Percentiles rank a stretch among this genome's conserved stretches.
Conservation (phyloP, 495 filamentous ascomycete genomes). For the Xylaria bambusicola region DNA sequence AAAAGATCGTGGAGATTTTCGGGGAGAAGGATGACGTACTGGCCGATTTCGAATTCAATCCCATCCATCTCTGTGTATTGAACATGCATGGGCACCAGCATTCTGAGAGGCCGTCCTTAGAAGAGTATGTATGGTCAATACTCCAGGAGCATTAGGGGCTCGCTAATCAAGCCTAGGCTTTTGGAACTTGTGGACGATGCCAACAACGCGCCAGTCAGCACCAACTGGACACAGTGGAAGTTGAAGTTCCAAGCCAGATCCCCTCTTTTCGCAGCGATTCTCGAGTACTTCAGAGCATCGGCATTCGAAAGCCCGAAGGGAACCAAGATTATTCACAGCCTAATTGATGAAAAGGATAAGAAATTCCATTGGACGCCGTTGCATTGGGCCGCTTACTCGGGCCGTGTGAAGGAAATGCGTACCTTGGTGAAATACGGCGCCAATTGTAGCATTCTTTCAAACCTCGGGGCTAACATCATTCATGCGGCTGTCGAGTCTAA, state of each 20-base stretch:
- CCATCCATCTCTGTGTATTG: conserved; percentile 3
- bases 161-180: not conserved
- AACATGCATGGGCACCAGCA: not conserved
- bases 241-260: conserved; percentile 3
- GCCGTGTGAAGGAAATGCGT: conserved; percentile 4
- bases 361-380: conserved; percentile 7
- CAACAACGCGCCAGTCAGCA: conserved; percentile 3
- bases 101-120: not conserved
- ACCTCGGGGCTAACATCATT: conserved; percentile 4
- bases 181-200: not conserved
- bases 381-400: conserved; percentile 2
- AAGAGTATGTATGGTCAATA: not conserved
- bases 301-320: conserved; percentile 1
- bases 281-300: not conserved
- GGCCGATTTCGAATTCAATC: conserved; percentile 5
- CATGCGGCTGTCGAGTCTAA: conserved; percentile 7
- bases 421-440: conserved; percentile 3
- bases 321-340: conserved; percentile 8
- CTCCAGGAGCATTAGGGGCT: not conserved
- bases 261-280: conserved; percentile 4
- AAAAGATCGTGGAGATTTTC: not conserved
- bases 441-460: not conserved
- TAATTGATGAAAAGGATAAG: conserved; percentile 7
- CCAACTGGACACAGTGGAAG: conserved; percentile 3
- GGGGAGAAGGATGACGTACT: conserved; percentile 1